Evolutionary conservation across 306 rosid genomes (phyloP), one percentile per base, ranked within the genome.

Genomic region (Prunus mume): DNA sequence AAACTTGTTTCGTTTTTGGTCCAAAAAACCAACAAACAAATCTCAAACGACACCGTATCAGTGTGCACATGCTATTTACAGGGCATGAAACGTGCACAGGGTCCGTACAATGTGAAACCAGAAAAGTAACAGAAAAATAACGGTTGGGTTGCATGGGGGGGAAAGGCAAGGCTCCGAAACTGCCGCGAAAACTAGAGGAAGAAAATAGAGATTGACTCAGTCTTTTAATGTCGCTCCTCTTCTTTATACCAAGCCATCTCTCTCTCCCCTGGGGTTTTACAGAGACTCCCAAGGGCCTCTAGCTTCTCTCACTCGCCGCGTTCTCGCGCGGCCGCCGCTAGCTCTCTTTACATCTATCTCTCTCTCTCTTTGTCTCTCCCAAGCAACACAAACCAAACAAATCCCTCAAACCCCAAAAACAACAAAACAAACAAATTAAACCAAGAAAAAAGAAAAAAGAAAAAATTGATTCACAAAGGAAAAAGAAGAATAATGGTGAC

Each of bases 151-250:
- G 46, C 68, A 63, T 15, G 38, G 14, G 13, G 12, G 5, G 4
- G 43, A 38, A 47, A 47, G 12, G 24, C 17, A 28, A 28, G 47
- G 63, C 11, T 58, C 85, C 92, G 78, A 76, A 83, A 38, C 77
- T 15, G 24, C 2, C 82, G 96, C 74, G 68, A 56, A 87, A 90
- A 90, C 86, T 74, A 83, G 83, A 46, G 95, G 90, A 83, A 79
- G 81, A 82, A 34, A 79, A 67, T 74, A 50, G 13, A 52, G 72
- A 70, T 65, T 79, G 84, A 85, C 90, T 71, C 49, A 68, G 76
- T 82, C 85, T 69, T 41, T 82, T 84, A 71, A 19, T 56, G 66
- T 71, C 85, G 68, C 80, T 70, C 72, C 71, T 49, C 62, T 63
- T 64, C 73, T 80, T 81, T 69, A 86, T 82, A 56, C 72, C 71